phyloP scores from a whole-genome alignment of 1,284 basidiomycete species.

The Sphaerobolus stellatus region DNA sequence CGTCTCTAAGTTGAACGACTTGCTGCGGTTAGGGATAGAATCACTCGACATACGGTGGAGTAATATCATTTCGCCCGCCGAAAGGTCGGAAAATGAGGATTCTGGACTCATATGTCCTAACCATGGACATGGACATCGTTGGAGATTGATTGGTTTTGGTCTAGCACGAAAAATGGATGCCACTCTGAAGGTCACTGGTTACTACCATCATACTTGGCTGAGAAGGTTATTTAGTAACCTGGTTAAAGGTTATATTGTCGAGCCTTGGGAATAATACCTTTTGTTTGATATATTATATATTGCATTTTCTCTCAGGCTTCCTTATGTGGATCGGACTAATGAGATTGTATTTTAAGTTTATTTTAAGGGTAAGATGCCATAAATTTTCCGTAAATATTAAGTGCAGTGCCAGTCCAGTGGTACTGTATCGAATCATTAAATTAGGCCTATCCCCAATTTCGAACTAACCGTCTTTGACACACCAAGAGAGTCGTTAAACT shows the following conservation, averaged over 20 bases:
- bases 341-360: too few species aligned
- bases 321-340: too few species aligned
- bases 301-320: too few species aligned
- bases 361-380: too few species aligned
- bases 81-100: not conserved
- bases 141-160: not conserved
- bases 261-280: constrained; percentile 1
- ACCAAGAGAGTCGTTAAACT: too few species aligned
- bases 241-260: not conserved
- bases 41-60: not conserved
- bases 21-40: not conserved
- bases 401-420: too few species aligned
- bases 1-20: not conserved
- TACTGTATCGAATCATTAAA: too few species aligned
- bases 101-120: not conserved
- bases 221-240: not conserved
- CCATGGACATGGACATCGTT: not conserved
- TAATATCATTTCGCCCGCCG: not conserved
- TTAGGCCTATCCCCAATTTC: too few species aligned
- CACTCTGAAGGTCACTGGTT: not conserved
- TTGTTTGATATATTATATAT: too few species aligned
- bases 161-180: not conserved
- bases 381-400: too few species aligned
- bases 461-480: too few species aligned
- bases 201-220: not conserved